A percentile compares a stretch with the other conserved stretches of the same genome.
These are phyloP conservation scores for Nannizzia gypsea DNA, from an alignment of 2,329 filamentous ascomycete genomes.

Conservation along the genomic window DNA sequence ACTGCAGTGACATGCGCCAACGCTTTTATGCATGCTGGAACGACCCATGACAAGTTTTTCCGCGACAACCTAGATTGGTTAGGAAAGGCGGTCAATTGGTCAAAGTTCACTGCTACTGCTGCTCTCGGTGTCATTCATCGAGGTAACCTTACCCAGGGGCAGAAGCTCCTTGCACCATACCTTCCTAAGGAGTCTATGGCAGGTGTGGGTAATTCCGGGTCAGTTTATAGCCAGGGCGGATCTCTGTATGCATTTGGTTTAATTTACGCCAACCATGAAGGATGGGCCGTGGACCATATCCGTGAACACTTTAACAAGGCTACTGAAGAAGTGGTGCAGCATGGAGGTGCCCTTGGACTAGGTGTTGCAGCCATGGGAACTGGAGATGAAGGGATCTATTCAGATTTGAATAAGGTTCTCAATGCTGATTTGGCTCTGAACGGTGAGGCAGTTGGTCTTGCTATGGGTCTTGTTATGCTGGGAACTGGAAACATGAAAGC, in stretches of 20 bases:
- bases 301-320: conserved; percentile 40
- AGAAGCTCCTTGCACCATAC: conserved; percentile 89
- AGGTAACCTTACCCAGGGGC: conserved; percentile 84
- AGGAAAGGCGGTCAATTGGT: conserved; percentile 98
- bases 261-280: conserved; percentile 95
- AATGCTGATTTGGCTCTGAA: conserved; percentile 93
- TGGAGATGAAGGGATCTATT: conserved; percentile 78
- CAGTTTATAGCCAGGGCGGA: conserved; percentile 89
- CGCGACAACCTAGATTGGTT: conserved; percentile 96
- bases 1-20: conserved; percentile 95
- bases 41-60: conserved; percentile 97
- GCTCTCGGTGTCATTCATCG: conserved; percentile 93
- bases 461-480: conserved; percentile 97
- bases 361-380: conserved; percentile 98
- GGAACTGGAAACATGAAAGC: conserved; percentile 93
- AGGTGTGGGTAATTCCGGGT: conserved; percentile 62
- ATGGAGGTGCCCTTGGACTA: conserved; percentile 86
- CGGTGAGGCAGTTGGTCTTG: conserved; percentile 85
- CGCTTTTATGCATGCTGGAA: conserved; percentile 98
- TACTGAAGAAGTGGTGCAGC: conserved; percentile 73
- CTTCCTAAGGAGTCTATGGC: conserved; percentile 56
- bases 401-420: conserved; percentile 76
- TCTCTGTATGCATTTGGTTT: conserved; percentile 90
- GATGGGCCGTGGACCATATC: conserved; percentile 53
- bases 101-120: conserved; percentile 95